These are phyloP conservation scores for Syzygium malaccense DNA, from an alignment of 441 rosid genomes.

Conservation along the genomic window DNA sequence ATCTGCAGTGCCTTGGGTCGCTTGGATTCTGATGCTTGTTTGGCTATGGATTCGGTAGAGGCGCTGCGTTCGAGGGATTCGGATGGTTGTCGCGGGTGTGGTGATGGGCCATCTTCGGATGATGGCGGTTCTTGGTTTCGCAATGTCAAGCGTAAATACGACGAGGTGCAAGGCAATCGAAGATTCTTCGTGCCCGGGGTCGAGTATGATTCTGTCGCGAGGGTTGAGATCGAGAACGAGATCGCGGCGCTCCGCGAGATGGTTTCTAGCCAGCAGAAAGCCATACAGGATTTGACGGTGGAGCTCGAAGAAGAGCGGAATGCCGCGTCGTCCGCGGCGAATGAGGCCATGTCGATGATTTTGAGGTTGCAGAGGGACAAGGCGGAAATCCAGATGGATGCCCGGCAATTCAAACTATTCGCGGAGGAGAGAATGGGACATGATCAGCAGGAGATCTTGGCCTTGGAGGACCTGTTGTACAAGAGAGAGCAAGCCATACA, in stretches of 20 bases:
- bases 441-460: slow-evolving; percentile 5
- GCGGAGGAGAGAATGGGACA: slow-evolving; percentile 10
- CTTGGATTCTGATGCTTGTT: neutral
- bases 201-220: slow-evolving; percentile 45
- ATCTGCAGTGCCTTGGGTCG: neutral
- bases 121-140: slow-evolving; percentile 31
- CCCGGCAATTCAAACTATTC: slow-evolving; percentile 4
- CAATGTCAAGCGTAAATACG: slow-evolving; percentile 67
- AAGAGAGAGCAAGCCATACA: slow-evolving; percentile 12
- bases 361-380: slow-evolving; percentile 22
- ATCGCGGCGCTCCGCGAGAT: slow-evolving; percentile 62
- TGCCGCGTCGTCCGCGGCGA: slow-evolving; percentile 89
- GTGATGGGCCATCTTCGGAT: neutral
- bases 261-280: slow-evolving; percentile 59
- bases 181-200: slow-evolving; percentile 50
- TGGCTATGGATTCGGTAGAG: neutral
- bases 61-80: neutral
- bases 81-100: neutral
- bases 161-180: slow-evolving; percentile 39
- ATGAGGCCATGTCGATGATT: slow-evolving; percentile 98
- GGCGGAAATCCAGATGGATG: slow-evolving; percentile 13
- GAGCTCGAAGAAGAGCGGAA: slow-evolving; percentile 94
- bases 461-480: slow-evolving; percentile 8
- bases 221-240: slow-evolving; percentile 77
- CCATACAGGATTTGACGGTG: slow-evolving; percentile 51